Conservation (phyloP, 148 eudicot species). For the Camellia sinensis region DNA sequence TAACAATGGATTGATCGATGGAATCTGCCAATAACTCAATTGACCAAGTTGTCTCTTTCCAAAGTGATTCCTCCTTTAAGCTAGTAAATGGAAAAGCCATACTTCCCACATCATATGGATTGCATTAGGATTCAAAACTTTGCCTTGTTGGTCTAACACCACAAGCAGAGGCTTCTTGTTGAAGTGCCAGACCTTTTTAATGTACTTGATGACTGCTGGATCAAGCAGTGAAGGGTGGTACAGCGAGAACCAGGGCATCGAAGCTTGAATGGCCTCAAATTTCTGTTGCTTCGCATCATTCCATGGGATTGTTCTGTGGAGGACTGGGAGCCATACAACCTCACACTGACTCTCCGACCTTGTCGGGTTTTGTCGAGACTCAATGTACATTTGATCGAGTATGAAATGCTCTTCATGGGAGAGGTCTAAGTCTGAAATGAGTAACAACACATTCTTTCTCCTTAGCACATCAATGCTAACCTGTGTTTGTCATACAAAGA, state of each 20-base stretch:
- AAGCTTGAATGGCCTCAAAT: constrained; percentile 38
- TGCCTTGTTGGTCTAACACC: constrained; percentile 72
- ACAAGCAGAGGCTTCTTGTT: constrained; percentile 60
- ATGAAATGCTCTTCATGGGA: constrained; percentile 58
- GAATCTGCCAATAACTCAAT: too few species aligned
- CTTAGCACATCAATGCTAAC: constrained; percentile 45
- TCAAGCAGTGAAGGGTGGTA: constrained; percentile 57
- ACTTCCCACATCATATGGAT: too few species aligned
- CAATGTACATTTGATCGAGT: constrained; percentile 61
- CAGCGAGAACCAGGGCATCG: constrained; percentile 67
- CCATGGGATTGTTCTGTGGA: constrained; percentile 42
- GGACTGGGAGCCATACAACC: constrained; percentile 73
- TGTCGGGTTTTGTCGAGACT: constrained; percentile 42
- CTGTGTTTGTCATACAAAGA: constrained; percentile 26
- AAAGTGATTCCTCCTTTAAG: too few species aligned
- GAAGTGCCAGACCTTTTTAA: constrained; percentile 59
- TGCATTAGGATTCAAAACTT: constrained; percentile 52
- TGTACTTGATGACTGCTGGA: constrained; percentile 52
- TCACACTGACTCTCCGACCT: constrained; percentile 59
- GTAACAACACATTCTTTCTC: constrained; percentile 56
- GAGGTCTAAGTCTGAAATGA: constrained; percentile 64
- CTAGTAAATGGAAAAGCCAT: too few species aligned
- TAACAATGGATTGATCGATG: too few species aligned
- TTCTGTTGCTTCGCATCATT: constrained; percentile 31
- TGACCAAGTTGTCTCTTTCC: too few species aligned